Evolutionary conservation across 1,139 yeast species (phyloP).

Genomic region (Lodderomyces margitis): DNA sequence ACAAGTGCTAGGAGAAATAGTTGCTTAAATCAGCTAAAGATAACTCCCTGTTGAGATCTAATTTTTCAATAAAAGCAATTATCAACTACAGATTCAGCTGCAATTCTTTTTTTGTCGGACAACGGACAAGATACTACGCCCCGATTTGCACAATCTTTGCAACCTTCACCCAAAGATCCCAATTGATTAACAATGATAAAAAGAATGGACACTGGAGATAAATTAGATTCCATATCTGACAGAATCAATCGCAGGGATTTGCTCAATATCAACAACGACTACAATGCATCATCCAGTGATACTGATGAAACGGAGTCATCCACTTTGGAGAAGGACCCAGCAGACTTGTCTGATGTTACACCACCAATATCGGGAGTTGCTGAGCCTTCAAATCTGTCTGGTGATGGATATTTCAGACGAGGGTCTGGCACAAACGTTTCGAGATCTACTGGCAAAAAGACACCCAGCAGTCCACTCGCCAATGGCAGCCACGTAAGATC

Average conservation of each 20-base stretch:
- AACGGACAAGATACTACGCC: too few species aligned
- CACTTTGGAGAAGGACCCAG: neutral
- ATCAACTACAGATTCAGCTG: too few species aligned
- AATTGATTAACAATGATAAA: neutral
- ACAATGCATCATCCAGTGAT: slow-evolving; percentile 12
- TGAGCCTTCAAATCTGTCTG: neutral
- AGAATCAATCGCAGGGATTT: slow-evolving; percentile 18
- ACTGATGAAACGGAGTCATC: slow-evolving; percentile 7
- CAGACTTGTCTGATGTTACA: slow-evolving; percentile 2
- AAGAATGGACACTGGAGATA: slow-evolving; percentile 8
- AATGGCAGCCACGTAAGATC: neutral
- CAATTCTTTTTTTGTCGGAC: too few species aligned
- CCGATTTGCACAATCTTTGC: too few species aligned
- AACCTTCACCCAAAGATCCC: too few species aligned
- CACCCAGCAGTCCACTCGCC: neutral
- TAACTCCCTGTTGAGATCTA: too few species aligned
- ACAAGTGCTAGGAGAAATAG: too few species aligned
- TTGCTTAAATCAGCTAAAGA: too few species aligned
- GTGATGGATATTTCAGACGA: slow-evolving; percentile 1
- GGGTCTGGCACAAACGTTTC: neutral
- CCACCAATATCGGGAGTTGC: neutral
- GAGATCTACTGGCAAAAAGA: neutral
- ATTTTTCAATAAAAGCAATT: too few species aligned
- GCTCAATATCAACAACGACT: slow-evolving; percentile 21
- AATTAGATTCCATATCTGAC: slow-evolving; percentile 16